Evolutionary conservation across 2,329 filamentous ascomycete genomes (phyloP).

Genomic region (Sporothrix inflata): DNA sequence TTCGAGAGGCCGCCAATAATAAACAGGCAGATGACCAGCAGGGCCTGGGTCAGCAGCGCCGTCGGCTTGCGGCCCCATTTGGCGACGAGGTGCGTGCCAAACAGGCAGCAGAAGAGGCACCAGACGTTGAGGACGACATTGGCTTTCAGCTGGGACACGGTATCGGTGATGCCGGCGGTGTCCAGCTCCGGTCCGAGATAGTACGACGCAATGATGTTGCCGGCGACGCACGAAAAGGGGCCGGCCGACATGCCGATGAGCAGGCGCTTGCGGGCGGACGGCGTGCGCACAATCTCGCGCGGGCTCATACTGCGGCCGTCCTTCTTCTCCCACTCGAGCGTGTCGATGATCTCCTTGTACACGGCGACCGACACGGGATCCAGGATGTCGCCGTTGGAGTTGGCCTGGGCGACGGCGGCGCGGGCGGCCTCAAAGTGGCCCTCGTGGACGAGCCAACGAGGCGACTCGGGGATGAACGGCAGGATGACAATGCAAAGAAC

Average conservation of each 20-base stretch:
- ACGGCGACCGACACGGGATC: conserved; percentile 46
- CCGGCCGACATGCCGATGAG: conserved; percentile 44
- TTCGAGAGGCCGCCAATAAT: conserved; percentile 56
- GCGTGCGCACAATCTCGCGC: conserved; percentile 44
- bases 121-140: conserved; percentile 58
- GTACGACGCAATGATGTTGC: conserved; percentile 48
- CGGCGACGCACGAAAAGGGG: conserved; percentile 42
- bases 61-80: conserved; percentile 50
- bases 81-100: conserved; percentile 49
- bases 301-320: conserved; percentile 43
- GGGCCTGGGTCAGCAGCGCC: conserved; percentile 45
- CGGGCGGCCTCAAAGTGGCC: conserved; percentile 48
- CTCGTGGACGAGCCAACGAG: conserved; percentile 51
- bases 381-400: conserved; percentile 48
- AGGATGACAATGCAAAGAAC: conserved; percentile 33
- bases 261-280: conserved; percentile 43
- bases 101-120: conserved; percentile 48
- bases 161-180: conserved; percentile 51
- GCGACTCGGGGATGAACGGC: conserved; percentile 47
- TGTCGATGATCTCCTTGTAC: conserved; percentile 53
- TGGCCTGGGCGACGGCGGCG: conserved; percentile 47
- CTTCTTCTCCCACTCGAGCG: conserved; percentile 50
- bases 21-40: conserved; percentile 52
- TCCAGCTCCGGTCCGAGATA: conserved; percentile 49
- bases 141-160: conserved; percentile 48